Conservation (phyloP, 192 early-diverging fungal genomes). For the Backusella psychrophila region DNA sequence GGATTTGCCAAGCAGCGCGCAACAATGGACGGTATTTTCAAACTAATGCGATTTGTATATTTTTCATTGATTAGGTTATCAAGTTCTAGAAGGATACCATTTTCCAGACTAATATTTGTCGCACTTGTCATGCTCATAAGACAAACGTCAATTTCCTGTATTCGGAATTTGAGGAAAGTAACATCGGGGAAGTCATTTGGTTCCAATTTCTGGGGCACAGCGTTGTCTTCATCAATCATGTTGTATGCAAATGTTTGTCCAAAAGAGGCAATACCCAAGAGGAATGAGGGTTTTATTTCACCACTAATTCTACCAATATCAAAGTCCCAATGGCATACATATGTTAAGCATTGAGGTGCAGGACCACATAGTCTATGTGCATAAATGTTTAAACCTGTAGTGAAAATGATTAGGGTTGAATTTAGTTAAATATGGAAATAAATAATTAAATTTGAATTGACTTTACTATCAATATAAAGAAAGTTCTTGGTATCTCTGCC, state of each 20-base stretch:
- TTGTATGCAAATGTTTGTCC: conserved; percentile 63
- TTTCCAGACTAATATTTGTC: conserved; percentile 48
- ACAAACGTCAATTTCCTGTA: conserved; percentile 59
- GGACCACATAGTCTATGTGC: conserved; percentile 73
- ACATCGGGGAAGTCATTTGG: conserved; percentile 49
- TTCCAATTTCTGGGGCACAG: conserved; percentile 46
- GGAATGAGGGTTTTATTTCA: conserved; percentile 61
- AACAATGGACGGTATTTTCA: conserved; percentile 60
- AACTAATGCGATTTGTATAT: conserved; percentile 49
- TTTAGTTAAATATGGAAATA: not conserved
- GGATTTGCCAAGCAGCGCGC: conserved; percentile 50
- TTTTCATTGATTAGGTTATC: conserved; percentile 62
- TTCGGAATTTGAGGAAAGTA: conserved; percentile 53
- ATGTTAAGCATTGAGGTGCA: conserved; percentile 57
- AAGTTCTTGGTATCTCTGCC: conserved; percentile 43
- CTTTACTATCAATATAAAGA: conserved; percentile 52
- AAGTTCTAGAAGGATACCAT: conserved; percentile 61
- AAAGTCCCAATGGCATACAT: conserved; percentile 69
- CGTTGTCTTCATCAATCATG: conserved; percentile 65
- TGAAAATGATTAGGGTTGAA: not conserved
- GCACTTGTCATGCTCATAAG: conserved; percentile 55
- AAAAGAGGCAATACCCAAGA: conserved; percentile 49
- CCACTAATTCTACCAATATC: conserved; percentile 60
- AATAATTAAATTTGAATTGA: not conserved
- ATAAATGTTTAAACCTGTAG: conserved; percentile 50